Evolutionary conservation across 2,329 filamentous ascomycete genomes (phyloP), one percentile per base, ranked within the genome.

Genomic region (Colletotrichum melonis): DNA sequence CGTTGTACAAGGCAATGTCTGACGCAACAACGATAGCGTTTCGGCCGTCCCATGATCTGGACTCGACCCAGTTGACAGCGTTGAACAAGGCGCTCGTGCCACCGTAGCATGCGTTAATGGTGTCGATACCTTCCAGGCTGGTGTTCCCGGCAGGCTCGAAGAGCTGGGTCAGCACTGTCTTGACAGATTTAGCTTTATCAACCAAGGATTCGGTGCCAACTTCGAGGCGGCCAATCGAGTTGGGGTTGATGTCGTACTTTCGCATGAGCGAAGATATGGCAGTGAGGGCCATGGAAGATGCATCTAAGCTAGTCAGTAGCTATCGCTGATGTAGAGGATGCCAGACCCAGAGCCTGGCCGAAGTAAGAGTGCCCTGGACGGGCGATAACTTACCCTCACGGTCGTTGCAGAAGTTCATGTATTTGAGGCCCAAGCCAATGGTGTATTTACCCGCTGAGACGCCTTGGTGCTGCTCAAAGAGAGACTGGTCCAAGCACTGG

Each of bases 341-440:
- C 32, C 11, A 35, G 32, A 12, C 32, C 4, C 32, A 35, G 32
- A 35, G 11, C 32, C 32, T 4, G 3, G 11, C 32, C 32, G 32
- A 11, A 35, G 11, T 35, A 4, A 35, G 11, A 35, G 32, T 35
- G 5, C 11, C 32, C 11, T 12, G 32, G 32, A 35, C 16, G 5
- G 16, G 16, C 3, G 14, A 7, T 42, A 3, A 84, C 87, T 84
- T 83, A 95, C 94, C 94, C 88, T 97, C 94, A 81, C 93, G 91
- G 81, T 97, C 94, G 84, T 96, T 94, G 83, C 94, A 96, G 86
- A 97, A 97, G 88, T 92, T 92, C 94, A 97, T 97, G 87, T 93
- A 94, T 81, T 93, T 96, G 89, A 96, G 94, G 79, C 94, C 94
- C 70, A 96, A 91, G 84, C 94, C 94, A 85, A 97, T 95, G 80